These are phyloP conservation scores for Suillus fuscotomentosus DNA, from an alignment of 768 basidiomycete species.

Conservation along the genomic window DNA sequence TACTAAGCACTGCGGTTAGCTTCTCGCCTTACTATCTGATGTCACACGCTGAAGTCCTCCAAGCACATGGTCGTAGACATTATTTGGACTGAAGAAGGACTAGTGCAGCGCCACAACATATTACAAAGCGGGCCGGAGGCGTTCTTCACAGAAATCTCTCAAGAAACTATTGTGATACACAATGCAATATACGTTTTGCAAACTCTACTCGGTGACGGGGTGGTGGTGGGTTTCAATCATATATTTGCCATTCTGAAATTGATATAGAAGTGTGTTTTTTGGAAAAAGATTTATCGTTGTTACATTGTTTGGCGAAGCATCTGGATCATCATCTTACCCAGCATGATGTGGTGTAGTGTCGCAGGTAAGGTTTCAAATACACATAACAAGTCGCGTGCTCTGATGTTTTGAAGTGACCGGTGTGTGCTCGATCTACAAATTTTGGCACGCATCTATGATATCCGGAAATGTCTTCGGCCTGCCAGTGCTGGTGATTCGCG, in stretches of 20 bases:
- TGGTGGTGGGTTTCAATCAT: constrained; percentile 20
- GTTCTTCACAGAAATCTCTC: constrained; percentile 21
- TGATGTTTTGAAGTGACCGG: too few species aligned
- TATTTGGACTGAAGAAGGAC: constrained; percentile 14
- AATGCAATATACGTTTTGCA: constrained; percentile 23
- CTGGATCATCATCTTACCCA: constrained; percentile 25
- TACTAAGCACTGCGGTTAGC: constrained; percentile 21
- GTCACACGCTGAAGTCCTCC: not conserved
- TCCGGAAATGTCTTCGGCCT: too few species aligned
- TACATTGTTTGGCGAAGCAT: constrained; percentile 32
- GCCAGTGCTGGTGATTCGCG: too few species aligned
- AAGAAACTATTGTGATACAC: constrained; percentile 29
- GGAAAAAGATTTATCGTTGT: constrained; percentile 23
- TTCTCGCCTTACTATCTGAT: not conserved
- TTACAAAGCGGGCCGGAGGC: constrained; percentile 18
- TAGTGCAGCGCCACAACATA: constrained; percentile 14
- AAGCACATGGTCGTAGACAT: constrained; percentile 16
- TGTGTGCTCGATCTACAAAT: too few species aligned
- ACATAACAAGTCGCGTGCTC: too few species aligned
- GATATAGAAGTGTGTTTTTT: not conserved
- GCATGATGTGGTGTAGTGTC: constrained; percentile 27
- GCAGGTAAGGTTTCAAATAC: constrained; percentile 11
- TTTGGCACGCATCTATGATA: too few species aligned
- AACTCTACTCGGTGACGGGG: constrained; percentile 29
- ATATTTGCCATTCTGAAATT: not conserved